phyloP scores from a whole-genome alignment of 768 basidiomycete genomes.

The Amanita pallidorosea region DNA sequence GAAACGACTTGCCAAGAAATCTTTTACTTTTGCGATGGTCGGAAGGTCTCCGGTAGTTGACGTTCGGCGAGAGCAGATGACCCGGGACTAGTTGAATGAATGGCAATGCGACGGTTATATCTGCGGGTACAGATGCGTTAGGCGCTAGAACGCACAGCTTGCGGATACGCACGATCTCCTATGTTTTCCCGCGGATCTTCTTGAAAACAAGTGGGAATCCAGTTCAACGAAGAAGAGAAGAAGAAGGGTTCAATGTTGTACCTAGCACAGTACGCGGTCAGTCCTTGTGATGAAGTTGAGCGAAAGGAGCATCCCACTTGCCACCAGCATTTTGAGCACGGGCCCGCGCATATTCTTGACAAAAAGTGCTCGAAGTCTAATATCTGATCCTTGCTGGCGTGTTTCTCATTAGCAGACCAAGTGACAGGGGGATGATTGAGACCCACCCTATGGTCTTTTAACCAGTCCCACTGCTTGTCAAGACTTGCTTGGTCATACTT shows the following conservation, averaged over 20 bases:
- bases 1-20: background rate
- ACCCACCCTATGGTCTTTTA: constrained; percentile 25
- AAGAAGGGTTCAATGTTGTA: constrained; percentile 58
- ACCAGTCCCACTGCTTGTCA: constrained; percentile 24
- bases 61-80: constrained; percentile 8
- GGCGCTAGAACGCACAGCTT: background rate
- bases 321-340: constrained; percentile 48
- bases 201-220: constrained; percentile 59
- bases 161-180: constrained; percentile 40
- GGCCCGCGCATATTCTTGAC: constrained; percentile 41
- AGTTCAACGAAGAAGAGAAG: constrained; percentile 53
- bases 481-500: constrained; percentile 11
- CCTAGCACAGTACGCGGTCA: constrained; percentile 14
- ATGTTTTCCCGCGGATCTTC: constrained; percentile 27
- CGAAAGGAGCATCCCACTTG: constrained; percentile 21
- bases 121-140: constrained; percentile 16
- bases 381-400: constrained; percentile 15
- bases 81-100: constrained; percentile 35
- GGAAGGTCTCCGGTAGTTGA: constrained; percentile 9
- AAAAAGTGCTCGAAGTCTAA: constrained; percentile 41
- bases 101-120: constrained; percentile 46
- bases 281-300: background rate
- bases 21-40: background rate
- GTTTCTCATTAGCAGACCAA: background rate
- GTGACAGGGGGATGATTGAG: no score